Evolutionary conservation across 345 rosid genomes (phyloP).

Genomic region (Aquilaria malaccensis): DNA sequence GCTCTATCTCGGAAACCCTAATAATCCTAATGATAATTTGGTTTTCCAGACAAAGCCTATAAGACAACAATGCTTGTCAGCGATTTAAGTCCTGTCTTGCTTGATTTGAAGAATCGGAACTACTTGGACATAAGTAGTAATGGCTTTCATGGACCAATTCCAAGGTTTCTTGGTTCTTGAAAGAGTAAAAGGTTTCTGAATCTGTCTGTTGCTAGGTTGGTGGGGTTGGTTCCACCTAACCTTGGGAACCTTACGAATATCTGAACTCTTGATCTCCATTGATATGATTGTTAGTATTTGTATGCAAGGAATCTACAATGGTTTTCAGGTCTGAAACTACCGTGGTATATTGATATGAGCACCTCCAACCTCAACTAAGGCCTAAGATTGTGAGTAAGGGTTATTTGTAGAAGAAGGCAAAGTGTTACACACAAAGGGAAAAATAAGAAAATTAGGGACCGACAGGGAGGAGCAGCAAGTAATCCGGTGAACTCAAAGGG

Average conservation of each 20-base stretch:
- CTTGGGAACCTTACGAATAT: constrained; percentile 23
- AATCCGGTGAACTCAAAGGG: too few relatives aligned
- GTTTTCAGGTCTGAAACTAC: constrained; percentile 16
- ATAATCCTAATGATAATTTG: background rate
- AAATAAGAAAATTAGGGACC: too few relatives aligned
- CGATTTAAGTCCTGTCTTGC: constrained; percentile 15
- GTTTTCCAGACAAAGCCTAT: background rate
- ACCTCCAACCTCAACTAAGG: background rate
- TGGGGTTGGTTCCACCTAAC: constrained; percentile 16
- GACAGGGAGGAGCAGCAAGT: too few relatives aligned
- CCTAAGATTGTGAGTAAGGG: too few relatives aligned
- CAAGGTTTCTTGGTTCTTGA: constrained; percentile 12
- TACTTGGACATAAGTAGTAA: constrained; percentile 19
- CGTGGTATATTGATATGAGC: constrained; percentile 19
- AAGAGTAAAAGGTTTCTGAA: constrained; percentile 11
- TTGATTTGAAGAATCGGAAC: constrained; percentile 14
- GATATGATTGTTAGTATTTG: background rate
- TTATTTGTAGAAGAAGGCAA: too few relatives aligned
- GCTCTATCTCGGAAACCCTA: constrained; percentile 9
- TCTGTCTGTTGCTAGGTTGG: constrained; percentile 15
- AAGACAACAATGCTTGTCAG: constrained; percentile 12
- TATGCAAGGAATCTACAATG: constrained; percentile 14
- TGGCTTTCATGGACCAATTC: constrained; percentile 5
- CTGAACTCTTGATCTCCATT: constrained; percentile 11
- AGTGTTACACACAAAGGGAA: too few relatives aligned